phyloP scores from a whole-genome alignment of 305 asterid species.

The Caryopteris hybrid region DNA sequence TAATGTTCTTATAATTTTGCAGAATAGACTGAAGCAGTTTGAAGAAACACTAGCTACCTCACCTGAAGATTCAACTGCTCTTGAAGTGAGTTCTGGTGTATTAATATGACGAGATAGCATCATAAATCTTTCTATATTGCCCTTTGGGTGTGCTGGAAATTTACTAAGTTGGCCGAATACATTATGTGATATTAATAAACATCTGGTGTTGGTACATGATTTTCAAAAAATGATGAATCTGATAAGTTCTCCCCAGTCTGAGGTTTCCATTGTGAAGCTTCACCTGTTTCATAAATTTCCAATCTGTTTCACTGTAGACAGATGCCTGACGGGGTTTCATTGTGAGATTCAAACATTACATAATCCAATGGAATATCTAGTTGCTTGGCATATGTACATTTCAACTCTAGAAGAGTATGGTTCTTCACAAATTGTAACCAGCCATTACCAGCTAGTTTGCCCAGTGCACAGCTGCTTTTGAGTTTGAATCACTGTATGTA shows the following conservation, averaged over 20 bases:
- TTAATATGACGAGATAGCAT: constrained; percentile 11
- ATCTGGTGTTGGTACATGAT: neutral
- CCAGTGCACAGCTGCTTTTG: neutral
- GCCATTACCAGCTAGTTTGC: neutral
- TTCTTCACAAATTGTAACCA: neutral
- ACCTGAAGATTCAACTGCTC: constrained; percentile 72
- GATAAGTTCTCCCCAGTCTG: neutral
- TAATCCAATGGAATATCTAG: neutral
- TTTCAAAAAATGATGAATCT: neutral
- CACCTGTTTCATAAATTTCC: neutral
- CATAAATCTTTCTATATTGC: neutral
- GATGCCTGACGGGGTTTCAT: neutral
- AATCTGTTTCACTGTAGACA: neutral
- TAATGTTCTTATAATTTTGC: constrained; percentile 30
- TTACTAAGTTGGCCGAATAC: neutral
- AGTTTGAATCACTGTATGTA: neutral
- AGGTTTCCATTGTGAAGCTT: constrained; percentile 8
- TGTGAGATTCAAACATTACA: neutral
- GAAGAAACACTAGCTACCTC: constrained; percentile 59
- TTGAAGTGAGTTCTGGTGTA: constrained; percentile 65
- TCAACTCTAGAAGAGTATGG: neutral
- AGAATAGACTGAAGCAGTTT: constrained; percentile 72
- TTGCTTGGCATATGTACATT: constrained; percentile 6
- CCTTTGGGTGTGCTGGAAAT: neutral
- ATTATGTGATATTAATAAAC: constrained; percentile 2